Percentiles rank a stretch among this genome's conserved stretches.
phyloP scores from a whole-genome alignment of 495 filamentous ascomycete species.

The Gamarada debralockiae region DNA sequence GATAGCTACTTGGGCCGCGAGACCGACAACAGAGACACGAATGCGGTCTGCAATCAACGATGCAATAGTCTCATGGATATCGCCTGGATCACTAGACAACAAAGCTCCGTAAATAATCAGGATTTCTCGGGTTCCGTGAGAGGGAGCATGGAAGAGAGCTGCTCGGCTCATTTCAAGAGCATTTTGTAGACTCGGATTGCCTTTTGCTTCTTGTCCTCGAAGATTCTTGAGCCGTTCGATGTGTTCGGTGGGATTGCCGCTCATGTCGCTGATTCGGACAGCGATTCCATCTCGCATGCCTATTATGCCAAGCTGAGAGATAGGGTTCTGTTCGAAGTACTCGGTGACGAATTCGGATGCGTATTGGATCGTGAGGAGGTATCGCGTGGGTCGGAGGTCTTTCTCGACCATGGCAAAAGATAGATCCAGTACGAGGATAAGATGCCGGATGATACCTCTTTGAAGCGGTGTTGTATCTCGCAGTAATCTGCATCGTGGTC shows the following conservation, averaged over 20 bases:
- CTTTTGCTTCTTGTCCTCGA: slow-evolving; percentile 75
- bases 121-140: slow-evolving; percentile 88
- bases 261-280: slow-evolving; percentile 79
- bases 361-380: slow-evolving; percentile 77
- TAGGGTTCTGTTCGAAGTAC: slow-evolving; percentile 99
- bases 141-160: slow-evolving; percentile 83
- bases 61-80: slow-evolving; percentile 87
- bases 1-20: slow-evolving; percentile 88
- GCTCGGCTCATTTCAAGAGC: slow-evolving; percentile 92
- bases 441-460: slow-evolving; percentile 91
- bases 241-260: slow-evolving; percentile 87
- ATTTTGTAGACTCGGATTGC: slow-evolving; percentile 89
- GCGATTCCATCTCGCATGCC: slow-evolving; percentile 91
- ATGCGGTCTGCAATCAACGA: slow-evolving; percentile 75
- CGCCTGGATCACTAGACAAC: slow-evolving; percentile 84
- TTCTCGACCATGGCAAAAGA: slow-evolving; percentile 93
- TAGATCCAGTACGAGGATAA: slow-evolving; percentile 90
- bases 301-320: slow-evolving; percentile 87
- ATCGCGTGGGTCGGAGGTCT: slow-evolving; percentile 83
- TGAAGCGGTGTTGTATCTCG: slow-evolving; percentile 93
- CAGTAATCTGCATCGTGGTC: slow-evolving; percentile 55
- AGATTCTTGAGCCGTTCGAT: slow-evolving; percentile 69
- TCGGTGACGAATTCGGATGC: slow-evolving; percentile 85
- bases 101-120: slow-evolving; percentile 90
- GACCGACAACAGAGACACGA: slow-evolving; percentile 79